Base-by-base conservation (phyloP, 352 stramenopile species). In the Phytophthora crassamura region DNA sequence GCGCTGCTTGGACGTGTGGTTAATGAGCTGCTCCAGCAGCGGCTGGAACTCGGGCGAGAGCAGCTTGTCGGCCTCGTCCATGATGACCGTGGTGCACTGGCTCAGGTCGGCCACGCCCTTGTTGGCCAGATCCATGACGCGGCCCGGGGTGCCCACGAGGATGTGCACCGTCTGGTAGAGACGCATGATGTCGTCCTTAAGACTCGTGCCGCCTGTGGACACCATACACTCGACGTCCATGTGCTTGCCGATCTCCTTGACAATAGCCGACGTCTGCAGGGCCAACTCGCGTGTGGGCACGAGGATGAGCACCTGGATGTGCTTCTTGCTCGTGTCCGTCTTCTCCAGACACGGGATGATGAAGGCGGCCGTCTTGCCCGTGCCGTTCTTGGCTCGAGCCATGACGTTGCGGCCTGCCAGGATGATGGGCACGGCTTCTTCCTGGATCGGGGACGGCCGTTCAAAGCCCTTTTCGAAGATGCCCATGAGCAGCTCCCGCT, bases 381-480 rank as follows among this genome's bases (percentile, higher is more conserved):
- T 99, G 47, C 98, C 98, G 75, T 99, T 99, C 86, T 99, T 99
- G 22, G 98, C 97, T 63, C 97, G 78, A 25, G 97, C 98, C 75
- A 99, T 95, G 32, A 99, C 94, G 77, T 99, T 99, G 28, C 96
- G 85, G 40, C 98, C 98, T 7, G 98, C 94, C 15, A 99, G 72
- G 54, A 99, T 98, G 65, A 99, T 99, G 15, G 98, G 98, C 59
- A 99, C 99, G 12, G 97, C 97, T 72, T 99, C 96, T 79, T 99
- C 97, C 71, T 99, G 98, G 67, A 99, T 99, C 12, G 98, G 97
- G 32, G 94, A 99, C 33, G 98, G 98, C 35, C 97, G 97, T 72
- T 99, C 98, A 75, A 99, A 99, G 20, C 98, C 98, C 73, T 99
- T 99, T 71, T 99, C 97, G 64, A 99, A 99, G 76, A 99, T 99